These are phyloP conservation scores for Phalaenopsis hybrid DNA, from an alignment of 116 monocot genomes.

Conservation along the genomic window DNA sequence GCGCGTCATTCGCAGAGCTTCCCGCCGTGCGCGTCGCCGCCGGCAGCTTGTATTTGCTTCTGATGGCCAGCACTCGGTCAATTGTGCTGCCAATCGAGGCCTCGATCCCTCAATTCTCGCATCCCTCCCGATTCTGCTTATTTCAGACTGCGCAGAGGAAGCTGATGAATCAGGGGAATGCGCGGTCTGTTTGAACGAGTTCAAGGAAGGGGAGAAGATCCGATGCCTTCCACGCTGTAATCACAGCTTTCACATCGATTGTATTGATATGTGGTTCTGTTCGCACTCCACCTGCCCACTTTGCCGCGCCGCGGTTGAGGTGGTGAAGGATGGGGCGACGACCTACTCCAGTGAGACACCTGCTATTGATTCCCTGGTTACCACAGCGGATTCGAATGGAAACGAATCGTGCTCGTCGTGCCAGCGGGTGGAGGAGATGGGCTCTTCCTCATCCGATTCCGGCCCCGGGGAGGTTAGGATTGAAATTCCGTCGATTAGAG, in stretches of 20 bases:
- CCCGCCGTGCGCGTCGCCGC: constrained; percentile 1
- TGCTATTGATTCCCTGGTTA: too few relatives aligned
- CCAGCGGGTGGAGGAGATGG: background rate
- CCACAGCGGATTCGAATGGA: background rate
- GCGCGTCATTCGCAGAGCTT: background rate
- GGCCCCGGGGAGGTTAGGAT: background rate
- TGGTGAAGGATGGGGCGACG: background rate
- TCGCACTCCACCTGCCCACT: constrained; percentile 47
- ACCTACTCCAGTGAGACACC: too few relatives aligned
- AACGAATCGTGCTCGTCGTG: background rate
- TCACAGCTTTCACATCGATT: constrained; percentile 41
- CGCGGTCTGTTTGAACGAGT: constrained; percentile 34
- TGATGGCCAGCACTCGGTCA: background rate
- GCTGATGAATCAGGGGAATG: constrained; percentile 19
- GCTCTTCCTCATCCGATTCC: constrained; percentile 5
- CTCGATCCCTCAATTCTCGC: constrained; percentile 19
- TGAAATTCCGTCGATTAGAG: background rate
- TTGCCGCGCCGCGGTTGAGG: constrained; percentile 29
- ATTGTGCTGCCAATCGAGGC: background rate
- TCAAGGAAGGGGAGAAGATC: constrained; percentile 27
- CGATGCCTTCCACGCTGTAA: constrained; percentile 20
- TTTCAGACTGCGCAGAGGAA: background rate
- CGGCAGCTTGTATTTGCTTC: background rate
- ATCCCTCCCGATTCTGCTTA: constrained; percentile 15
- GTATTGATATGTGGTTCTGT: constrained; percentile 52